Evolutionary conservation across 306 rosid species (phyloP).

Genomic region (Crataegus laevigata): DNA sequence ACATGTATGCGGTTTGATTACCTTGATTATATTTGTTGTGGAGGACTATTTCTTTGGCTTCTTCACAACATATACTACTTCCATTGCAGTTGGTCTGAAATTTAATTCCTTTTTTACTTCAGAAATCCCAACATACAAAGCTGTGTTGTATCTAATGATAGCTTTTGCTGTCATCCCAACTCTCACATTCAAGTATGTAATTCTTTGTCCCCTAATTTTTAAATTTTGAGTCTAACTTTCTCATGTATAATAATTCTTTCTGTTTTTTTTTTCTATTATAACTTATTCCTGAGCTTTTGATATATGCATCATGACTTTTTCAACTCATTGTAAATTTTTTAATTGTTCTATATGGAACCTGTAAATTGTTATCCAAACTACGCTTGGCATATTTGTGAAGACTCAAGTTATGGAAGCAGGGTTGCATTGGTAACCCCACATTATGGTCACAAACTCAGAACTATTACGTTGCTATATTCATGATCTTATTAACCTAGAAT

Average conservation of each 20-base stretch:
- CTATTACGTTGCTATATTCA: too few relatives aligned
- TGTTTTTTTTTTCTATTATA: background rate
- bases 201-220: background rate
- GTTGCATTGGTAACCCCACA: too few relatives aligned
- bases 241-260: background rate
- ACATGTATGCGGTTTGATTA: background rate
- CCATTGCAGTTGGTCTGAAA: background rate
- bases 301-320: background rate
- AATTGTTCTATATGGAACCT: slow-evolving; percentile 2
- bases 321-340: background rate
- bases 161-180: slow-evolving; percentile 78
- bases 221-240: slow-evolving; percentile 8
- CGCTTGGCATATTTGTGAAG: background rate
- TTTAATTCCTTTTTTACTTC: slow-evolving; percentile 17
- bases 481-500: too few relatives aligned
- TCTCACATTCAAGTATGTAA: slow-evolving; percentile 60
- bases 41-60: background rate
- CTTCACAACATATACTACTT: background rate
- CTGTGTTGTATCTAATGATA: slow-evolving; percentile 55
- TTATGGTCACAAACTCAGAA: too few relatives aligned
- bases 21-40: background rate
- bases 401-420: too few relatives aligned
- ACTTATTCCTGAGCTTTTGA: background rate
- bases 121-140: slow-evolving; percentile 51
- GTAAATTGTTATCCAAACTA: background rate